phyloP scores from a whole-genome alignment of 2,329 filamentous ascomycete genomes.

The Fusarium sp. region DNA sequence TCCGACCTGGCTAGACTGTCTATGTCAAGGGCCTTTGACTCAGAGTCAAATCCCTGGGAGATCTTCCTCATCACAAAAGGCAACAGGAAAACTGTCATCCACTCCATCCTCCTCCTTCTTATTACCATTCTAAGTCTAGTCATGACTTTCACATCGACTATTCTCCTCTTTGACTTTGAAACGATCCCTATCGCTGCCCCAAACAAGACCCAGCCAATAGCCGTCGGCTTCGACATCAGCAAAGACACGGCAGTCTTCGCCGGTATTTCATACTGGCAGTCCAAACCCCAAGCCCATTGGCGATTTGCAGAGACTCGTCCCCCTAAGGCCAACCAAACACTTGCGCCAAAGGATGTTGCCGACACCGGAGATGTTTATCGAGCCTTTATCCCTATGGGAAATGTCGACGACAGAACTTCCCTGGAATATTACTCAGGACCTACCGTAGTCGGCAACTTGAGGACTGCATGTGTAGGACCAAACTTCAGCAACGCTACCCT shows the following conservation, averaged over 20 bases:
- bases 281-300: not conserved
- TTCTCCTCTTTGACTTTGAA: conserved; percentile 18
- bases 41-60: not conserved
- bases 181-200: not conserved
- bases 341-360: not conserved
- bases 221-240: not conserved
- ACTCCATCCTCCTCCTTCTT: not conserved
- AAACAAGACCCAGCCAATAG: not conserved
- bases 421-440: not conserved
- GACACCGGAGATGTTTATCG: conserved; percentile 11
- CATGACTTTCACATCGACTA: conserved; percentile 12
- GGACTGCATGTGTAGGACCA: not conserved
- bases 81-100: fast-evolving
- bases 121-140: not conserved
- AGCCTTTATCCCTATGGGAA: not conserved
- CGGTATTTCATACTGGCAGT: not conserved
- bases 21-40: not conserved
- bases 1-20: not conserved
- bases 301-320: not conserved
- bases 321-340: not conserved
- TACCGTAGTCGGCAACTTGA: not conserved
- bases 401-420: not conserved
- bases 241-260: not conserved
- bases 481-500: fast-evolving
- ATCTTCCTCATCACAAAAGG: not conserved